phyloP scores from a whole-genome alignment of 305 asterid genomes.

The Fraxinus sp. region DNA sequence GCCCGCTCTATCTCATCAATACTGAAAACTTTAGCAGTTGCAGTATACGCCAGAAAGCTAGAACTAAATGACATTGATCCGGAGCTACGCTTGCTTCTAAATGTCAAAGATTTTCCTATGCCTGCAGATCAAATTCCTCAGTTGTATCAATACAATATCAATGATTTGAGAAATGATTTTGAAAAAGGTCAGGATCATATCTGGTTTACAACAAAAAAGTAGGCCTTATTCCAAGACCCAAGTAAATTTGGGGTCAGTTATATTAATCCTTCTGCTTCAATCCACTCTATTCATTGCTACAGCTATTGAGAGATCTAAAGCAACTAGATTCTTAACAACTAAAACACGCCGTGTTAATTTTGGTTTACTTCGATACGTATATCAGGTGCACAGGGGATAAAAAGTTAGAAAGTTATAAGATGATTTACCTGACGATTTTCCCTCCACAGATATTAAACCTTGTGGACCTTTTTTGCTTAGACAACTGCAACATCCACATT shows the following conservation, averaged over 20 bases:
- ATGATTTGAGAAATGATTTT: not conserved
- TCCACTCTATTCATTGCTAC: not conserved
- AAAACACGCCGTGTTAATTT: not conserved
- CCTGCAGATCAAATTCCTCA: slow-evolving; percentile 43
- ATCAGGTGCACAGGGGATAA: not conserved
- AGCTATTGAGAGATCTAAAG: not conserved
- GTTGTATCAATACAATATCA: not conserved
- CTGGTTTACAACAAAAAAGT: not conserved
- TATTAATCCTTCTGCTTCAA: not conserved
- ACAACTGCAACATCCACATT: slow-evolving; percentile 33
- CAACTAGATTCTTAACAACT: not conserved
- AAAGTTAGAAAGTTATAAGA: not conserved
- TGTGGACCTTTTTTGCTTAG: slow-evolving; percentile 31
- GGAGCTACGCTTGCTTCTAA: slow-evolving; percentile 63
- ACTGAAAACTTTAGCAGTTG: slow-evolving; percentile 66
- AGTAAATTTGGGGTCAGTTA: not conserved
- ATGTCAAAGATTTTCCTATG: slow-evolving; percentile 37
- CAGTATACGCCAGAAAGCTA: slow-evolving; percentile 63
- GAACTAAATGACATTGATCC: slow-evolving; percentile 66
- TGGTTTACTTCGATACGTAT: not conserved
- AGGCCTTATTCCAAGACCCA: not conserved
- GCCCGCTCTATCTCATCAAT: slow-evolving; percentile 60
- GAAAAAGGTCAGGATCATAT: not conserved
- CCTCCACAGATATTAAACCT: slow-evolving; percentile 36
- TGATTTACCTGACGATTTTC: slow-evolving; percentile 57